A percentile compares a stretch with the other conserved stretches of the same genome.
Evolutionary conservation across 164 flowering plant species (phyloP).

Genomic region (Aristolochia contorta): DNA sequence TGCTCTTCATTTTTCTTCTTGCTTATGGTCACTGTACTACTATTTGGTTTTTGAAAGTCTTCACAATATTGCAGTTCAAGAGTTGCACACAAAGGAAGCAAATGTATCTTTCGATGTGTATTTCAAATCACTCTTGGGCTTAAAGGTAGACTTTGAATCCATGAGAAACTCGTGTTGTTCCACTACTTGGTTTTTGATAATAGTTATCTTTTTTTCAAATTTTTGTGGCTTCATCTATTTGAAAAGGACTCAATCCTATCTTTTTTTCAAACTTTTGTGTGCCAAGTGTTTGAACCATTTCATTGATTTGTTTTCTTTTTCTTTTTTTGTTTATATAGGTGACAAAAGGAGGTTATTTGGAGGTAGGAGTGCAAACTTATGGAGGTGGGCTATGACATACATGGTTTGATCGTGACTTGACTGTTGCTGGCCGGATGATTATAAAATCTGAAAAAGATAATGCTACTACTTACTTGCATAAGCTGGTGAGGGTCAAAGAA

Average conservation of each 20-base stretch:
- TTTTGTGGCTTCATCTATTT: neutral
- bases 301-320: neutral
- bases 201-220: neutral
- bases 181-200: neutral
- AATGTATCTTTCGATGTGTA: constrained; percentile 33
- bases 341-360: constrained; percentile 71
- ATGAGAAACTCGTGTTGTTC: neutral
- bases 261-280: too few relatives aligned
- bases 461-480: constrained; percentile 52
- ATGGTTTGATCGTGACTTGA: constrained; percentile 95
- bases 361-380: constrained; percentile 94
- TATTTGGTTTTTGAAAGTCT: neutral
- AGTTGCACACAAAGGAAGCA: constrained; percentile 31
- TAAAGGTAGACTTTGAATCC: constrained; percentile 34
- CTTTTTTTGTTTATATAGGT: constrained; percentile 38
- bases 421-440: constrained; percentile 83
- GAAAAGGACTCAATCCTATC: neutral
- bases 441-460: constrained; percentile 45
- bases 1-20: neutral
- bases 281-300: neutral
- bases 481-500: constrained; percentile 69
- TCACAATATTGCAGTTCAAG: constrained; percentile 36
- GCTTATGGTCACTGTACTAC: neutral
- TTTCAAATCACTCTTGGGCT: constrained; percentile 22
- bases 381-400: constrained; percentile 99